Evolutionary conservation across 805 yeast genomes (phyloP).

Genomic region (Brettanomyces anomalus): DNA sequence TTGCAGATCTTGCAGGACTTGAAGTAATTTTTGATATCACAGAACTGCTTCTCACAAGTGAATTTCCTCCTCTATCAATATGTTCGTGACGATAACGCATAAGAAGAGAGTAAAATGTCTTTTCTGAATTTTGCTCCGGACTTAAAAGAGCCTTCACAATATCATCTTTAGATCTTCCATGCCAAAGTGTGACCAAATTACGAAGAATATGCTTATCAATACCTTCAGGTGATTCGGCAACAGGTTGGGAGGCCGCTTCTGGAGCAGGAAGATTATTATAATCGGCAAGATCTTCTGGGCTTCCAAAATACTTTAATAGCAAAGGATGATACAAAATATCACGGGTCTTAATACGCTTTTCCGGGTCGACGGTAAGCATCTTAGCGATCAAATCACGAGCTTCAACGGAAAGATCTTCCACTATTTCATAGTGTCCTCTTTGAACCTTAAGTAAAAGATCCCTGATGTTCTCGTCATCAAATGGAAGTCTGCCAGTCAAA

Average conservation of each 20-base stretch:
- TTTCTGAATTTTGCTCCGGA: conserved; percentile 25
- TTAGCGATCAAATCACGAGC: conserved; percentile 78
- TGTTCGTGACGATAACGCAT: conserved; percentile 30
- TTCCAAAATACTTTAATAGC: conserved; percentile 60
- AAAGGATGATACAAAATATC: conserved; percentile 78
- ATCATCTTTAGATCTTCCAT: conserved; percentile 36
- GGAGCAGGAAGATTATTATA: conserved; percentile 43
- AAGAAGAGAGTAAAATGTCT: conserved; percentile 29
- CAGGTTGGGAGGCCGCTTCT: conserved; percentile 41
- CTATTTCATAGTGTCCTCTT: conserved; percentile 79
- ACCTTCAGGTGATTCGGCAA: conserved; percentile 33
- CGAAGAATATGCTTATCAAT: conserved; percentile 46
- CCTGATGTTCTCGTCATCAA: conserved; percentile 93
- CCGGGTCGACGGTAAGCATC: conserved; percentile 81
- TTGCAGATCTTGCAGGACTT: conserved; percentile 13
- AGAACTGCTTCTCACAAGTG: conserved; percentile 22
- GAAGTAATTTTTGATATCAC: conserved; percentile 22
- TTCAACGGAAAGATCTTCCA: conserved; percentile 65
- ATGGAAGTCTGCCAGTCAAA: conserved; percentile 90
- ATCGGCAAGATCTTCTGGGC: conserved; percentile 23
- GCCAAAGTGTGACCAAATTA: conserved; percentile 50
- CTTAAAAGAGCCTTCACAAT: conserved; percentile 22
- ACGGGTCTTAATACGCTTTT: conserved; percentile 65
- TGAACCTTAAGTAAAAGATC: conserved; percentile 83
- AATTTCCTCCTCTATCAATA: conserved; percentile 10